Conservation (phyloP, 495 filamentous ascomycete species). For the Letharia lupina region DNA sequence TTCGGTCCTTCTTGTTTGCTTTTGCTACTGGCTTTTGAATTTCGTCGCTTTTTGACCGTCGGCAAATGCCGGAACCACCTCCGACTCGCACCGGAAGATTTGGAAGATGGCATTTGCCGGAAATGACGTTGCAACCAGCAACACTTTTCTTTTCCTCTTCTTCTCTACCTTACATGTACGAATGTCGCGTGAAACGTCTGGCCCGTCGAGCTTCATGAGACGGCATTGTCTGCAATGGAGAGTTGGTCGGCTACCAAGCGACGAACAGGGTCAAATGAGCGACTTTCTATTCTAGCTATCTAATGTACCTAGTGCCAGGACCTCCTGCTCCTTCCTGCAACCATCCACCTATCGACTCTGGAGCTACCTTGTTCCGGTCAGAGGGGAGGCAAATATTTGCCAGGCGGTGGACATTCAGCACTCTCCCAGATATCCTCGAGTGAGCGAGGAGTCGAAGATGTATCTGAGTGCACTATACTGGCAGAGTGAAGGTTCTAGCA, state of each 20-base stretch:
- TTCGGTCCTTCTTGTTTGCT: slow-evolving; percentile 10
- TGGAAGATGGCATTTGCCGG: neutral
- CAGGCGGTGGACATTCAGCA: neutral
- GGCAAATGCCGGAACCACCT: slow-evolving; percentile 5
- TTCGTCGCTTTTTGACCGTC: neutral
- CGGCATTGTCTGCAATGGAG: too few relatives aligned
- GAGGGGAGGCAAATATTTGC: neutral
- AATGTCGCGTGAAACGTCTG: too few relatives aligned
- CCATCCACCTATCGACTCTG: neutral
- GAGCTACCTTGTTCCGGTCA: neutral
- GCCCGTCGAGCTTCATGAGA: too few relatives aligned
- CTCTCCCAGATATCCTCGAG: neutral
- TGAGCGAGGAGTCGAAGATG: neutral
- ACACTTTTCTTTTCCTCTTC: neutral
- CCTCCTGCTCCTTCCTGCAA: too few relatives aligned
- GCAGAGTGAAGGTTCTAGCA: neutral
- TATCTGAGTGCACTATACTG: neutral
- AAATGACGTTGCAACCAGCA: neutral
- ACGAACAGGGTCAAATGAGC: neutral
- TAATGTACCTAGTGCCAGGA: neutral
- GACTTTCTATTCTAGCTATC: neutral
- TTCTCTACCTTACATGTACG: too few relatives aligned
- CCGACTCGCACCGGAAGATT: neutral
- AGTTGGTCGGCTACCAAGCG: too few relatives aligned
- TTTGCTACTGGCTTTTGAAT: neutral